These are phyloP conservation scores for Microdochium trichocladiopsis DNA, from an alignment of 2,329 filamentous ascomycete genomes.

Conservation along the genomic window DNA sequence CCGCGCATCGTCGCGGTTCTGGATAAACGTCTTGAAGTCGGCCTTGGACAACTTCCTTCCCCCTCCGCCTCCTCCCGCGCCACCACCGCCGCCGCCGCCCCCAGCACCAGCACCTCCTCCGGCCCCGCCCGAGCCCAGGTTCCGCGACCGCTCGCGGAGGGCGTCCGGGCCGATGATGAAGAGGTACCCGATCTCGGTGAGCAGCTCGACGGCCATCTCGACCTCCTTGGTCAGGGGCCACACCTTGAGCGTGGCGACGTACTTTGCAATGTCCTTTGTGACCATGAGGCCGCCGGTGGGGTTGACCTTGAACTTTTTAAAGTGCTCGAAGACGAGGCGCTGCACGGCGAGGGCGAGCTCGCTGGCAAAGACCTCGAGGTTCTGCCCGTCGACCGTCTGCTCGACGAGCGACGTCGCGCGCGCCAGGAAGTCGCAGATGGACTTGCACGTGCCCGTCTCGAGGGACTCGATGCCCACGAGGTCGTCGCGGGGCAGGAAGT, in stretches of 20 bases:
- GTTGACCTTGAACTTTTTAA: conserved; percentile 90
- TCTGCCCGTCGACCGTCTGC: conserved; percentile 72
- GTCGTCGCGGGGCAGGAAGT: conserved; percentile 83
- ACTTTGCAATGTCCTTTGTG: conserved; percentile 91
- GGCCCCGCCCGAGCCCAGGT: conserved; percentile 40
- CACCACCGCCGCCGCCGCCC: conserved; percentile 29
- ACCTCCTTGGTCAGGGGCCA: conserved; percentile 71
- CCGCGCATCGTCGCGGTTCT: conserved; percentile 75
- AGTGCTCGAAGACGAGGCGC: conserved; percentile 77
- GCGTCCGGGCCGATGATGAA: conserved; percentile 89
- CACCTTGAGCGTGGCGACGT: conserved; percentile 75
- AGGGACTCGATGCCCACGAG: conserved; percentile 61
- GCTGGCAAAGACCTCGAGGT: conserved; percentile 73
- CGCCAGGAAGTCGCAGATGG: conserved; percentile 73
- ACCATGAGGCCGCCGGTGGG: conserved; percentile 92
- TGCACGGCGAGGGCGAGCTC: conserved; percentile 79
- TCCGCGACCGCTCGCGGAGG: conserved; percentile 61
- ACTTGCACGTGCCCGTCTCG: conserved; percentile 78
- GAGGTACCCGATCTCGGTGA: conserved; percentile 88
- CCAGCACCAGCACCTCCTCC: too few relatives aligned
- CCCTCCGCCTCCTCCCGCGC: conserved; percentile 27
- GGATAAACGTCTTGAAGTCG: conserved; percentile 77
- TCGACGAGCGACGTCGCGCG: conserved; percentile 56
- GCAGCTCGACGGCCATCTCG: conserved; percentile 67
- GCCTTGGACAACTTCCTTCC: conserved; percentile 55